Evolutionary conservation across 805 yeast species (phyloP).

Genomic region (Teunomyces atbi): DNA sequence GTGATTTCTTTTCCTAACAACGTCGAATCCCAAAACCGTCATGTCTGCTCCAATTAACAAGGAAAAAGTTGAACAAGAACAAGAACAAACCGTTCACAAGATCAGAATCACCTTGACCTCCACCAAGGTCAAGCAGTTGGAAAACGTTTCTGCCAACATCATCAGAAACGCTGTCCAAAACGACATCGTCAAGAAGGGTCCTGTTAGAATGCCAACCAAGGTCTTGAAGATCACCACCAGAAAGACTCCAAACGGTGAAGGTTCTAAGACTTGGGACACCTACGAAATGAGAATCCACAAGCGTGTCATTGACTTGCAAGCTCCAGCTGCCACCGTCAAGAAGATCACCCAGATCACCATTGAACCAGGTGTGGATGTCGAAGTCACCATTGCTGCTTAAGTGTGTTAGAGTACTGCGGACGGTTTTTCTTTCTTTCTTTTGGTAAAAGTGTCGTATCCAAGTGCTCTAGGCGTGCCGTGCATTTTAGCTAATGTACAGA

Average conservation of each 20-base stretch:
- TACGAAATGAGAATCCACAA: constrained; percentile 99
- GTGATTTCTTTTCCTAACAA: constrained; percentile 26
- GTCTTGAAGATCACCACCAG: constrained; percentile 97
- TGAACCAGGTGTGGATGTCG: constrained; percentile 99
- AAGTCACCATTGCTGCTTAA: constrained; percentile 87
- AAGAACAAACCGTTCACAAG: constrained; percentile 80
- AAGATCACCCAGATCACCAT: constrained; percentile 96
- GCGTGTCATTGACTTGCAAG: constrained; percentile 98
- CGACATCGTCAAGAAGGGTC: constrained; percentile 93
- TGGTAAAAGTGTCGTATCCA: constrained; percentile 26
- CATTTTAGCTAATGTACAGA: constrained; percentile 41
- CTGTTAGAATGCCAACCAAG: constrained; percentile 99
- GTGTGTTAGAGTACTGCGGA: constrained; percentile 11
- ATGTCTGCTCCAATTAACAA: constrained; percentile 80
- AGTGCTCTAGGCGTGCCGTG: constrained; percentile 65
- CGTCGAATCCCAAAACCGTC: constrained; percentile 28
- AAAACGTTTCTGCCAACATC: constrained; percentile 91
- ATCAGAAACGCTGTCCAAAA: constrained; percentile 81
- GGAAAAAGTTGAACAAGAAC: constrained; percentile 79
- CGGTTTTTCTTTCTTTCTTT: background rate
- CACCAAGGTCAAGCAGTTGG: constrained; percentile 97
- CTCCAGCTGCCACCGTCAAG: constrained; percentile 91
- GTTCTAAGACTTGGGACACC: constrained; percentile 99
- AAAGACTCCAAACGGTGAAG: constrained; percentile 99
- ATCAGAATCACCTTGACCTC: constrained; percentile 99